phyloP scores from a whole-genome alignment of 768 basidiomycete species.

The Dacryopinax primogenitus region DNA sequence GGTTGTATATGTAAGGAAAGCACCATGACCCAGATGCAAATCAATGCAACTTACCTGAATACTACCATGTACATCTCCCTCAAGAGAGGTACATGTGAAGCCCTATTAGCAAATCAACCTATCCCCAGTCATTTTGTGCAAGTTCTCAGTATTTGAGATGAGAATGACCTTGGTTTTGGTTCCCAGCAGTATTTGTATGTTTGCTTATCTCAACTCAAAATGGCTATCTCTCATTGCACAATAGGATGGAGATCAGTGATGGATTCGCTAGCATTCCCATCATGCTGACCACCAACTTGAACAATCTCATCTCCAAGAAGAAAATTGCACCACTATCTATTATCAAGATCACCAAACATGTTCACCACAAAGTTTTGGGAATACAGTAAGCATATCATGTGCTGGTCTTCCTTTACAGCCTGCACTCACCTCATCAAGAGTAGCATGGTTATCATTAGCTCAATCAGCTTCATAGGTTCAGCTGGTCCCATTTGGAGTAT shows the following conservation, averaged over 20 bases:
- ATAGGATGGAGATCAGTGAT: background rate
- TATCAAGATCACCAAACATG: background rate
- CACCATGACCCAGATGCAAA: background rate
- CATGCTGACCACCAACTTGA: background rate
- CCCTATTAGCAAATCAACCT: background rate
- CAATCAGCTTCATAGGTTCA: no score
- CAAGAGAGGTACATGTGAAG: background rate
- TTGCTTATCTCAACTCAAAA: background rate
- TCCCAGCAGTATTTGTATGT: background rate
- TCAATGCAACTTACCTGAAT: background rate
- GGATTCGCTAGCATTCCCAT: background rate
- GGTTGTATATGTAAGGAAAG: no score
- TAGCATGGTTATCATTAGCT: background rate
- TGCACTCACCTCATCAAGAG: background rate
- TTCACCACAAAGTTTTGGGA: background rate
- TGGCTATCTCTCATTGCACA: background rate
- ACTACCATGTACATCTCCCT: background rate
- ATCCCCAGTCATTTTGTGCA: background rate
- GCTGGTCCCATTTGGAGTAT: no score
- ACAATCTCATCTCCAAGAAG: background rate
- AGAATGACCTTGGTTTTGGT: background rate
- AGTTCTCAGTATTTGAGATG: background rate
- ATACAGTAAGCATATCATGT: no score
- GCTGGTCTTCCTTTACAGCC: background rate
- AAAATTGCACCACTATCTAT: background rate